Conservation (phyloP, 2,329 filamentous ascomycete species). For the Apiospora hydei region DNA sequence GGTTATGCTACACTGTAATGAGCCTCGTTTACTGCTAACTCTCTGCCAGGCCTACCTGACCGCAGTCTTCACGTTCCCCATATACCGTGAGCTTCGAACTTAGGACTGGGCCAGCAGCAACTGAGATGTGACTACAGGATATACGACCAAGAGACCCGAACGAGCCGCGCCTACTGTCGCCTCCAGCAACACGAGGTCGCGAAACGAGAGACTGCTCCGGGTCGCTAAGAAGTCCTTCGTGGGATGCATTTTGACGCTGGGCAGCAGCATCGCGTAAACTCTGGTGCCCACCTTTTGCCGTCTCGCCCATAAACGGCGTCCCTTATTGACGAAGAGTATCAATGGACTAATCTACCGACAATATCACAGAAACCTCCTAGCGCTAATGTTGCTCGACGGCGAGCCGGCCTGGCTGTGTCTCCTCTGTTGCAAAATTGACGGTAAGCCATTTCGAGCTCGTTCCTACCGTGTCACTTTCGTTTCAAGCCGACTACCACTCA, state of each 20-base stretch:
- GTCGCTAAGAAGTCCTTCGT: not conserved
- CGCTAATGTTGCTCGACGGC: not conserved
- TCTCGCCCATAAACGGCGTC: no score
- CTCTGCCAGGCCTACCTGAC: not conserved
- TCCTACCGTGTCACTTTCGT: no score
- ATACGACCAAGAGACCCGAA: not conserved
- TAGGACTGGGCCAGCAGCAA: not conserved
- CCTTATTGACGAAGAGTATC: not conserved
- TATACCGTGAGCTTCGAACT: not conserved
- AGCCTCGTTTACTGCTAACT: not conserved
- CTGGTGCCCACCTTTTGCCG: not conserved
- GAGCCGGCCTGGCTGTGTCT: slow-evolving; percentile 14
- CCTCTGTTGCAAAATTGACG: slow-evolving; percentile 6
- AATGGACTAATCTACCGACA: not conserved
- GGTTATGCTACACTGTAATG: no score
- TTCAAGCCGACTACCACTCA: no score
- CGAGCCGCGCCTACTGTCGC: not conserved
- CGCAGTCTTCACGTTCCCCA: not conserved
- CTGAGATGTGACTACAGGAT: not conserved
- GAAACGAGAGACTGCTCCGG: not conserved
- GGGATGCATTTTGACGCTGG: not conserved
- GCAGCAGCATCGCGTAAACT: not conserved
- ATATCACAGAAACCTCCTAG: not conserved
- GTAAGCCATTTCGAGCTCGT: no score
- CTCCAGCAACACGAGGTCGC: not conserved